phyloP scores from a whole-genome alignment of 768 basidiomycete species.

The Podaxis sp. region DNA sequence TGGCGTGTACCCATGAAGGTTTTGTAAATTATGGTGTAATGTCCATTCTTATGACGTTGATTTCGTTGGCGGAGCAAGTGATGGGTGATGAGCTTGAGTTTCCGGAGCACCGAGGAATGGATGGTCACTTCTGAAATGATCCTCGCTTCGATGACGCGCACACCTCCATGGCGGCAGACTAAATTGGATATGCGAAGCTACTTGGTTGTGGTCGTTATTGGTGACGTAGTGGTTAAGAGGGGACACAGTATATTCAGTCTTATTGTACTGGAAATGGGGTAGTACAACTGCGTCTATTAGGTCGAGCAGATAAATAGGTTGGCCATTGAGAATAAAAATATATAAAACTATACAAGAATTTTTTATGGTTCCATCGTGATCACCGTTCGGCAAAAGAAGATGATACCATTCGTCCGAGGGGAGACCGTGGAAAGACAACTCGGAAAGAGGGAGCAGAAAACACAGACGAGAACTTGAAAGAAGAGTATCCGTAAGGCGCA shows the following conservation, averaged over 20 bases:
- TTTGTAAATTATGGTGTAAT: constrained; percentile 9
- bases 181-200: background rate
- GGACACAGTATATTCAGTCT: background rate
- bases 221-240: background rate
- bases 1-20: background rate
- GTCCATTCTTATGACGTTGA: background rate
- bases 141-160: background rate
- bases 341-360: constrained; percentile 6
- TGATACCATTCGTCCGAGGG: constrained; percentile 1
- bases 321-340: background rate
- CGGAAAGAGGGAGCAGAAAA: constrained; percentile 5
- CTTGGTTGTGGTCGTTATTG: background rate
- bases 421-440: background rate
- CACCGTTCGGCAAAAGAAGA: background rate
- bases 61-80: background rate
- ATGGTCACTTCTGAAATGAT: background rate
- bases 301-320: background rate
- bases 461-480: constrained; percentile 5
- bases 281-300: background rate
- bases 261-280: background rate
- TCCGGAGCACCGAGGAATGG: background rate
- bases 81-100: background rate
- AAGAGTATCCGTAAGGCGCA: constrained; percentile 7
- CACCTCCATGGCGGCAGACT: background rate
- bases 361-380: background rate